phyloP scores from a whole-genome alignment of 495 filamentous ascomycete genomes.

The Neurospora sp. region DNA sequence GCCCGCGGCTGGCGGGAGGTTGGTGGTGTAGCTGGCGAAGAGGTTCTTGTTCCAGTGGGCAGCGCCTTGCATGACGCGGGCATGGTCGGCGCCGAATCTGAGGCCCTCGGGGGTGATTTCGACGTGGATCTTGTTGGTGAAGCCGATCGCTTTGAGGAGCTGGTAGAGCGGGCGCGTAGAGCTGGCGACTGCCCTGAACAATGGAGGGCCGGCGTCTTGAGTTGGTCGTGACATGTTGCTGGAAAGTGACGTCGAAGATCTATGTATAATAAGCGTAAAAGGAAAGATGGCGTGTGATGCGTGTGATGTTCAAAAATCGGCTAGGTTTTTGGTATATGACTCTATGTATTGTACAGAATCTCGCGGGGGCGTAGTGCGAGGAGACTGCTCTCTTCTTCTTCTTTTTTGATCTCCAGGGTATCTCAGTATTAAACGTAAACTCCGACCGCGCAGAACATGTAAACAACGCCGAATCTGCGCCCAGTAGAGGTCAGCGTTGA shows the following conservation, averaged over 20 bases:
- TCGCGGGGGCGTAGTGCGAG: constrained; percentile 6
- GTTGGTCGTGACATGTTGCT: background rate
- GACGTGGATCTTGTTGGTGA: constrained; percentile 69
- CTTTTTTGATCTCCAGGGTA: constrained; percentile 25
- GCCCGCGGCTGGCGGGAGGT: constrained; percentile 13
- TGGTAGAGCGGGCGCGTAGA: constrained; percentile 81
- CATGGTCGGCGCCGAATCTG: constrained; percentile 77
- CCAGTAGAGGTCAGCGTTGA: background rate
- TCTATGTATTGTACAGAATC: constrained; percentile 32
- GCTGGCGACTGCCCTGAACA: constrained; percentile 77
- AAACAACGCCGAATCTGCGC: constrained; percentile 81
- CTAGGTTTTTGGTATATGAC: constrained; percentile 9
- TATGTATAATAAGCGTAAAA: background rate
- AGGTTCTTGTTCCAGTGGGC: constrained; percentile 65
- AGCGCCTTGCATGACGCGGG: constrained; percentile 75
- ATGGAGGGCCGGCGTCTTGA: constrained; percentile 23
- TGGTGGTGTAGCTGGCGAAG: constrained; percentile 70
- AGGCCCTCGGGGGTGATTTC: constrained; percentile 74
- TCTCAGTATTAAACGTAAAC: constrained; percentile 74
- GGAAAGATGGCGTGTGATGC: constrained; percentile 1
- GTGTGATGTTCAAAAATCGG: background rate
- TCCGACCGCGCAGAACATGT: constrained; percentile 96
- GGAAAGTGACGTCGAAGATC: background rate
- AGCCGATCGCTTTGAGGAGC: constrained; percentile 81
- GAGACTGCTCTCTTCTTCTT: constrained; percentile 2